phyloP scores from a whole-genome alignment of 2,329 filamentous ascomycete genomes.

The Aspergillus terreus region DNA sequence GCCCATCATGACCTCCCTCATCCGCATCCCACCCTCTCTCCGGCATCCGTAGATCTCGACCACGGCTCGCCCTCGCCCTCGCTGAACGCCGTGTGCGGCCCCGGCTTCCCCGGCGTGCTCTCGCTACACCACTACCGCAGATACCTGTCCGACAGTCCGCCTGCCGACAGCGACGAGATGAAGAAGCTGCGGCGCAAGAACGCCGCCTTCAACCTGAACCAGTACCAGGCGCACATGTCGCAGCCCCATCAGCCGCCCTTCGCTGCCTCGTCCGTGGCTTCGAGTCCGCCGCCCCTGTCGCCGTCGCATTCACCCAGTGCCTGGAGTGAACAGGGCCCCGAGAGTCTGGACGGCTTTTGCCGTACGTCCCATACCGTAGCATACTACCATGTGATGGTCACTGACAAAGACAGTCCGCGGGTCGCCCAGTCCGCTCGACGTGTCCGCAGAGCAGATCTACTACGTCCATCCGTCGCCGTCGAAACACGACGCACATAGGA shows the following conservation, averaged over 20 bases:
- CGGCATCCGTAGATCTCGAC: slow-evolving; percentile 1
- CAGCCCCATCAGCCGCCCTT: slow-evolving; percentile 12
- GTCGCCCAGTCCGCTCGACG: slow-evolving; percentile 10
- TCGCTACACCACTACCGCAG: slow-evolving; percentile 37
- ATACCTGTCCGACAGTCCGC: slow-evolving; percentile 26
- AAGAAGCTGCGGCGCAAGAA: slow-evolving; percentile 32
- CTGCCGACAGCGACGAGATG: slow-evolving; percentile 21
- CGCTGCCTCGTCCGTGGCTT: slow-evolving; percentile 28
- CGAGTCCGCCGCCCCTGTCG: slow-evolving; percentile 35
- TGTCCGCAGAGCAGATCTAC: neutral
- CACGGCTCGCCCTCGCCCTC: slow-evolving; percentile 6
- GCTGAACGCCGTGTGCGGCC: slow-evolving; percentile 4
- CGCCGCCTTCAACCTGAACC: slow-evolving; percentile 30
- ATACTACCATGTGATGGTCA: neutral
- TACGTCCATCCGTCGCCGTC: neutral
- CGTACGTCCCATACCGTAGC: slow-evolving; percentile 13
- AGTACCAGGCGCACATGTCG: slow-evolving; percentile 3
- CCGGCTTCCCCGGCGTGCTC: slow-evolving; percentile 9
- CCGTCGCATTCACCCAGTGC: slow-evolving; percentile 35
- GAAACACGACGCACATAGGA: slow-evolving; percentile 10
- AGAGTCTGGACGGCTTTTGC: slow-evolving; percentile 19
- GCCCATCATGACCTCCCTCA: neutral
- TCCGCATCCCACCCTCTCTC: neutral
- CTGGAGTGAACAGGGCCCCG: slow-evolving; percentile 27
- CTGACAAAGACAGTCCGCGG: slow-evolving; percentile 7